phyloP scores from a whole-genome alignment of 345 rosid genomes.

The Combretum micranthum region DNA sequence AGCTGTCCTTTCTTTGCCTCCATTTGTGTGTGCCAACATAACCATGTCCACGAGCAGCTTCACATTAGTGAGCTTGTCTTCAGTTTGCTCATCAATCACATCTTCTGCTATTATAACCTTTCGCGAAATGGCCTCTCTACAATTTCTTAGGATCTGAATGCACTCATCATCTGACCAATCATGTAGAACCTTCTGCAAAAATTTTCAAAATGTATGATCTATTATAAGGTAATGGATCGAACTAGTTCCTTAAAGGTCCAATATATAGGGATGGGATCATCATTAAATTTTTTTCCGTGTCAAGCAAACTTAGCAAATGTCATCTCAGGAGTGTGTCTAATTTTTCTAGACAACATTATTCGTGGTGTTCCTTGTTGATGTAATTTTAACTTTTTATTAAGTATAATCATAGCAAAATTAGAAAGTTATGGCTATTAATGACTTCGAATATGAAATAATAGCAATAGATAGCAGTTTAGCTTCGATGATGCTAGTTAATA shows the following conservation, averaged over 20 bases:
- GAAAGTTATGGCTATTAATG: no score
- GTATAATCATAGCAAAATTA: no score
- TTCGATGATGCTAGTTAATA: no score
- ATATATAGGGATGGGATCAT: neutral
- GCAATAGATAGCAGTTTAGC: no score
- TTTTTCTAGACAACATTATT: no score
- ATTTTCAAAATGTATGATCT: neutral
- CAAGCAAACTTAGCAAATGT: neutral
- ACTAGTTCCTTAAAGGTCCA: neutral
- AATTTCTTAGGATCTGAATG: conserved; percentile 48
- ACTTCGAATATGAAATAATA: no score
- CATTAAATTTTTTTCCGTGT: neutral
- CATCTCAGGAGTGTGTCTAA: no score
- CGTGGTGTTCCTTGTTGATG: no score
- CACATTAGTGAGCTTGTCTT: conserved; percentile 25
- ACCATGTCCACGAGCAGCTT: conserved; percentile 61
- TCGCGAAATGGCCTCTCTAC: conserved; percentile 57
- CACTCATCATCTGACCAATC: conserved; percentile 74
- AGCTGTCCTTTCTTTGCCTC: conserved; percentile 57
- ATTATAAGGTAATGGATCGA: neutral
- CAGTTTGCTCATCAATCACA: conserved; percentile 33
- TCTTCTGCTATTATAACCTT: conserved; percentile 59
- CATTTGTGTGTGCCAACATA: conserved; percentile 62
- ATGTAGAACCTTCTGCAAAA: conserved; percentile 50
- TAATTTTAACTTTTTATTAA: no score